These are phyloP conservation scores for Ogataea saltuana DNA, from an alignment of 805 yeast species.

Conservation along the genomic window DNA sequence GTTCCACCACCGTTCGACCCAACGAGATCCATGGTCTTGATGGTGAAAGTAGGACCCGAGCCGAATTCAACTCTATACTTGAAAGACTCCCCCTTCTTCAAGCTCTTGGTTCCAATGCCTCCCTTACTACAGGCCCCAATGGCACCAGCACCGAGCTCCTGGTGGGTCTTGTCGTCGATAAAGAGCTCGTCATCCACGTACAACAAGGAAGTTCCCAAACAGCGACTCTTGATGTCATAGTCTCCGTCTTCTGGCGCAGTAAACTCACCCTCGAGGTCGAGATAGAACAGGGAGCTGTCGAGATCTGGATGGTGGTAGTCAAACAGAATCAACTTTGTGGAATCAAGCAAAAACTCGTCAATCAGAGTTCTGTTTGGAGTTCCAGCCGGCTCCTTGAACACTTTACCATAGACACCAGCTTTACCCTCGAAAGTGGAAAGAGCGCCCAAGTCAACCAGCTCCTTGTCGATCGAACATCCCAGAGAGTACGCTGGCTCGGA, in stretches of 20 bases:
- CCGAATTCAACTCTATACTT: constrained; percentile 44
- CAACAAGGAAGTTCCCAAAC: constrained; percentile 45
- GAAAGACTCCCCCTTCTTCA: constrained; percentile 39
- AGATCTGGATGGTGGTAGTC: constrained; percentile 28
- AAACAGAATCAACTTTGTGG: constrained; percentile 21
- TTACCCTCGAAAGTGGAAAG: constrained; percentile 21
- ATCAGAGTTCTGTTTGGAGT: constrained; percentile 28
- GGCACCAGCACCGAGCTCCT: constrained; percentile 41
- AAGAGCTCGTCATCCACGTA: constrained; percentile 44
- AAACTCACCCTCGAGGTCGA: constrained; percentile 41
- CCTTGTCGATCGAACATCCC: constrained; percentile 35
- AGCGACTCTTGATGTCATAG: constrained; percentile 42
- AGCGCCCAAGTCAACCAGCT: constrained; percentile 19
- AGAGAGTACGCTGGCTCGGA: constrained; percentile 32
- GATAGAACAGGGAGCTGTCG: constrained; percentile 35
- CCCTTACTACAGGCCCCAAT: constrained; percentile 37
- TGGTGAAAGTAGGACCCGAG: constrained; percentile 39
- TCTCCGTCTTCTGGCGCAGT: constrained; percentile 40
- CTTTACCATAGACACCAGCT: constrained; percentile 32
- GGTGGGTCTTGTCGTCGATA: constrained; percentile 47
- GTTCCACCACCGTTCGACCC: constrained; percentile 38
- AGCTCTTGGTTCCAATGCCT: constrained; percentile 21
- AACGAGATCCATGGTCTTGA: constrained; percentile 20
- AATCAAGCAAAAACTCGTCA: constrained; percentile 29
- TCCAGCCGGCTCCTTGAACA: constrained; percentile 32